These are phyloP conservation scores for Penicillium sumatraense DNA, from an alignment of 2,329 filamentous ascomycete species.

Conservation along the genomic window DNA sequence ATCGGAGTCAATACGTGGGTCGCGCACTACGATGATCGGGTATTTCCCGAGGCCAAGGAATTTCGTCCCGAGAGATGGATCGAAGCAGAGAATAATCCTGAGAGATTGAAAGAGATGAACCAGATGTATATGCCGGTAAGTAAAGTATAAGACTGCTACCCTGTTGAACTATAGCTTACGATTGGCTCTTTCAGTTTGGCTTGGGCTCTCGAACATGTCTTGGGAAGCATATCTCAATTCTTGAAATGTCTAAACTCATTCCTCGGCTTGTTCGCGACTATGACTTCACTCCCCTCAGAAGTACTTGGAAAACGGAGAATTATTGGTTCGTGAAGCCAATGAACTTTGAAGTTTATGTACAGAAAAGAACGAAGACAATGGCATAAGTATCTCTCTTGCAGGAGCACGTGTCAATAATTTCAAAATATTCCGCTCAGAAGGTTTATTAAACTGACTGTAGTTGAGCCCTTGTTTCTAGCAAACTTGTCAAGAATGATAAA, in stretches of 20 bases:
- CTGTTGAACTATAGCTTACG: not conserved
- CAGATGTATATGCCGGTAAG: slow-evolving; percentile 47
- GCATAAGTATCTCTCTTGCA: not conserved
- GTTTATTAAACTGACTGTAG: too few relatives aligned
- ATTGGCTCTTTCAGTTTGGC: slow-evolving; percentile 35
- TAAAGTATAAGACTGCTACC: not conserved
- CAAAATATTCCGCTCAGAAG: too few relatives aligned
- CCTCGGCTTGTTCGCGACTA: slow-evolving; percentile 38
- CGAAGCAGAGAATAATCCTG: slow-evolving; percentile 37
- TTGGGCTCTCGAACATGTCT: slow-evolving; percentile 38
- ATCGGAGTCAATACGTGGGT: slow-evolving; percentile 53
- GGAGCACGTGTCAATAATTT: too few relatives aligned
- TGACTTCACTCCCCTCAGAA: slow-evolving; percentile 23
- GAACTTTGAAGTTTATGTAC: slow-evolving; percentile 43
- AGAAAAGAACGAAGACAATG: not conserved
- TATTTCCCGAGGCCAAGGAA: slow-evolving; percentile 50
- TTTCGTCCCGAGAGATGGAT: slow-evolving; percentile 56
- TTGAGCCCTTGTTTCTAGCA: too few relatives aligned
- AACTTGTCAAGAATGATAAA: too few relatives aligned
- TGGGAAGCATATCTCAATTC: slow-evolving; percentile 43
- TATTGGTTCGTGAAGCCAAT: slow-evolving; percentile 51
- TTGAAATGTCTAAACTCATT: slow-evolving; percentile 45
- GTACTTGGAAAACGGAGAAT: slow-evolving; percentile 44
- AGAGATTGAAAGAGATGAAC: slow-evolving; percentile 39
- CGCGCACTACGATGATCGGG: slow-evolving; percentile 46